Base-by-base conservation (phyloP, 2,329 filamentous ascomycete genomes). In the Cercospora sp. region DNA sequence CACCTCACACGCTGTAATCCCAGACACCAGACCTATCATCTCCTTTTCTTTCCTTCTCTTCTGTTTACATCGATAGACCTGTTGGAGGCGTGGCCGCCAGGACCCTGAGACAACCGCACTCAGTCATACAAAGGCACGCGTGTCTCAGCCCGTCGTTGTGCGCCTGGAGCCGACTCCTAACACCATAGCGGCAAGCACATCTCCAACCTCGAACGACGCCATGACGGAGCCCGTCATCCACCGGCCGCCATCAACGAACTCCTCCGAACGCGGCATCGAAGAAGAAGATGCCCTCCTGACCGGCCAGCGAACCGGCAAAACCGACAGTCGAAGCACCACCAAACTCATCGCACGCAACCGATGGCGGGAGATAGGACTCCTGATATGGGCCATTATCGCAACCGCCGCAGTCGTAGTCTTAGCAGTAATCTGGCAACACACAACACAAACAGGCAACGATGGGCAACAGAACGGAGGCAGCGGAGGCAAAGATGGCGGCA, bases 371-470 rank as follows among this genome's bases (percentile, higher is more conserved):
- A 79, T 91, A 63, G 86, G 90, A 26, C 82, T 96, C 70, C 94
- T 97, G 77, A 81, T 86, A 60, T 97, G 94, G 93, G 93, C 93
- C 5, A 80, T 95, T 16, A 74, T 94, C 26, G 93, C 93, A 18
- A 97, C 93, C 0, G 87, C 89, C 6, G 87, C 87, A 57, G 89
- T 96, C 62, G 88, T 97, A 72, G 82, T 96, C 33, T 85, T 97
- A 20, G 91, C 91, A 3, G 91, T 95, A n/a, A 81, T 91, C 16
- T 91, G 92, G 76, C 92, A 97, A 79, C 86, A 88, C 74, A 82
- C 72, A 5, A 65, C 67, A 10, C 66, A 73, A 48, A 71, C 67
- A 10, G 28, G n/a, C 55, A n/a, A 13, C 36, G 28, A 59, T 23
- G 18, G 48, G 20, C 48, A n/a, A 45, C 51, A 48, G 12, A 6